A percentile compares a stretch with the other conserved stretches of the same genome.
phyloP scores from a whole-genome alignment of 2,329 filamentous ascomycete species.

The Sclerotinia minor region DNA sequence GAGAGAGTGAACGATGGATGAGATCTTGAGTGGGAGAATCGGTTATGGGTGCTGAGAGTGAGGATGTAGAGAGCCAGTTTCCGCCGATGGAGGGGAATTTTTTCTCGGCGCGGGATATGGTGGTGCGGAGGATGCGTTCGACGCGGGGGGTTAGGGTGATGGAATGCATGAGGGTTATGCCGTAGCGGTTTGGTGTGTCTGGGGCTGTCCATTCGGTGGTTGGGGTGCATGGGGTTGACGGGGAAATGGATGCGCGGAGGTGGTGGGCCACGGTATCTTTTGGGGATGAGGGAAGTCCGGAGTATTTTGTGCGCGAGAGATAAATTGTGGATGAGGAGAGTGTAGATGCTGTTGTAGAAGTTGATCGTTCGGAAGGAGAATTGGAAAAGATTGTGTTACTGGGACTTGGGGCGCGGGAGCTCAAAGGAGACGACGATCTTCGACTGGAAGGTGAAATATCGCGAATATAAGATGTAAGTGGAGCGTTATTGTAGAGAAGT shows the following conservation, averaged over 20 bases:
- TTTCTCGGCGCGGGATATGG: slow-evolving; percentile 54
- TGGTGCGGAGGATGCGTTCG: slow-evolving; percentile 50
- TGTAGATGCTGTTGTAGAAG: slow-evolving; percentile 24
- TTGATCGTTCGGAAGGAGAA: slow-evolving; percentile 25
- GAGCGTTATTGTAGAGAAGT: slow-evolving; percentile 28
- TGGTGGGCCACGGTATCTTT: slow-evolving; percentile 28
- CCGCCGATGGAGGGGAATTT: slow-evolving; percentile 47
- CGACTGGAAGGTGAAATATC: background rate
- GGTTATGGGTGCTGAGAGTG: slow-evolving; percentile 47
- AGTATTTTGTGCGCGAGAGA: slow-evolving; percentile 34
- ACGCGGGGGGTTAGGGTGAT: slow-evolving; percentile 50
- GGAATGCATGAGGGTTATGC: slow-evolving; percentile 52
- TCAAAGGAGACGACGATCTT: slow-evolving; percentile 16
- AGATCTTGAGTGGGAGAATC: slow-evolving; percentile 53
- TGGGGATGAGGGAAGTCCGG: slow-evolving; percentile 35
- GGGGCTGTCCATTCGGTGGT: slow-evolving; percentile 39
- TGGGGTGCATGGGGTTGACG: slow-evolving; percentile 32
- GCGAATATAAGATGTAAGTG: slow-evolving; percentile 18
- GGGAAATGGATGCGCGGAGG: background rate
- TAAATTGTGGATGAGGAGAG: slow-evolving; percentile 24
- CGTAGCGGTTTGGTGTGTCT: slow-evolving; percentile 45
- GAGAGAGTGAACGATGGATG: slow-evolving; percentile 56
- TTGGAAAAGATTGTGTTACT: slow-evolving; percentile 22
- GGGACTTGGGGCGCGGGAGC: slow-evolving; percentile 26
- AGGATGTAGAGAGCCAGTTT: slow-evolving; percentile 36